Base-by-base conservation (phyloP, 352 stramenopile species). In the Sclerospora graminicola region DNA sequence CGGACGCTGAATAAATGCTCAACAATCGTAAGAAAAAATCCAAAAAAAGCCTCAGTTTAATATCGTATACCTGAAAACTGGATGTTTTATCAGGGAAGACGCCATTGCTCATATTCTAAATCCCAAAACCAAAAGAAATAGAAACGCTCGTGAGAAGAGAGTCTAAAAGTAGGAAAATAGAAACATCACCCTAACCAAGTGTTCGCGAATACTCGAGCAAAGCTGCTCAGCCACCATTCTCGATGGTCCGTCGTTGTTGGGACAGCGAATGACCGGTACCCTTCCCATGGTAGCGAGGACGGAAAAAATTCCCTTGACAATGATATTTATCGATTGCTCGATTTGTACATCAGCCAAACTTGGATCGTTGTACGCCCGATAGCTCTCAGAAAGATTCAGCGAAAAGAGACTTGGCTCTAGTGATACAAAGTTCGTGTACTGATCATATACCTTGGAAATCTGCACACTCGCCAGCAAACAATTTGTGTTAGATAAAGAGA, bases 401-500 rank as follows among this genome's bases (percentile, higher is more conserved):
- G 80, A 93, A 58, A 98, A 98, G 8, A 99, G 65, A 54, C 81
- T 73, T 37, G 87, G 76, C 66, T 99, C 95, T 8, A 98, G 61
- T 26, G 92, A 96, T 8, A 98, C 87, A 58, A 98, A 98, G 66
- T 98, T 96, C 10, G 97, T 80, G 66, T 98, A 97, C 66, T 98
- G 87, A 65, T 99, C 96, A 54, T 89, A 97, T 7, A 99, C 80
- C 50, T 95, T 96, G 34, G 88, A 82, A 60, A 99, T 93, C 49
- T 80, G 23, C 23, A 51, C 13, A 39, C 10, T 6, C 9, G 0
- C 13, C 38, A n/a, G 55, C 11, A 52, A 24, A 35, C 38, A 10
- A 37, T 14, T 35, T 16, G 8, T 33, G 30, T 35, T 19, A 35
- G 30, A 40, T 37, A 39, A 27, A 38, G 30, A 35, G 43, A 9